A percentile compares a stretch with the other conserved stretches of the same genome.
phyloP scores from a whole-genome alignment of 2,329 filamentous ascomycete species.

The Claviceps paspali region DNA sequence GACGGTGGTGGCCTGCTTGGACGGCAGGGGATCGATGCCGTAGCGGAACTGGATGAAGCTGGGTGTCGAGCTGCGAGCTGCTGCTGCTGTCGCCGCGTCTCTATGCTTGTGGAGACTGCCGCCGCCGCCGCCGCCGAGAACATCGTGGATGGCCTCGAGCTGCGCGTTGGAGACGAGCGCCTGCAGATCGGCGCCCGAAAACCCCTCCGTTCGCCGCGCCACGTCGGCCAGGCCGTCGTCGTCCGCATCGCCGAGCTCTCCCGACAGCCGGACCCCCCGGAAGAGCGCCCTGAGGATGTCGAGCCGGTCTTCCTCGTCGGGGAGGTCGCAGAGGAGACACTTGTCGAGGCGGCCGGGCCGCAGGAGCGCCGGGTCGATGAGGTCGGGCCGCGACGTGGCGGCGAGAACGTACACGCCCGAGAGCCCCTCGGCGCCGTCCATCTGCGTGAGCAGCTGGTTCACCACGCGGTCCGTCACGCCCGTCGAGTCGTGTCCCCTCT shows the following conservation, averaged over 20 bases:
- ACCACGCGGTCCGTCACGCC: slow-evolving; percentile 98
- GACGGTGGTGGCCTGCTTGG: slow-evolving; percentile 19
- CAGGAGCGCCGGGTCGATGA: slow-evolving; percentile 87
- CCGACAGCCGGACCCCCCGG: slow-evolving; percentile 59
- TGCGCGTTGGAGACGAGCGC: slow-evolving; percentile 93
- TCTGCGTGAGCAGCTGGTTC: slow-evolving; percentile 94
- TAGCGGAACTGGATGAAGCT: slow-evolving; percentile 78
- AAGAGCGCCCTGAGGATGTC: slow-evolving; percentile 83
- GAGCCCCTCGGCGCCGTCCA: slow-evolving; percentile 94
- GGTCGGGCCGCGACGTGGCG: slow-evolving; percentile 79
- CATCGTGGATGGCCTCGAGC: slow-evolving; percentile 89
- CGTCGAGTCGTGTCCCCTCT: slow-evolving; percentile 90
- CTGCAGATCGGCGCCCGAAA: slow-evolving; percentile 87
- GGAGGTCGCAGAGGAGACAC: slow-evolving; percentile 81
- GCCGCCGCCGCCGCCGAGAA: slow-evolving; percentile 43
- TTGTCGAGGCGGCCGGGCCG: slow-evolving; percentile 90
- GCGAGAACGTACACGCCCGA: slow-evolving; percentile 93
- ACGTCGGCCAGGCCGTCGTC: slow-evolving; percentile 52
- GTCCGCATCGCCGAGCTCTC: slow-evolving; percentile 43
- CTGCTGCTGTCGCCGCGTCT: background rate
- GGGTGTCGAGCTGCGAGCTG: slow-evolving; percentile 18
- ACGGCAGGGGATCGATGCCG: slow-evolving; percentile 38
- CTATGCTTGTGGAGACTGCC: slow-evolving; percentile 13
- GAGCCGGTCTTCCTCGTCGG: slow-evolving; percentile 59
- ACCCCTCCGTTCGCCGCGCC: slow-evolving; percentile 68